Base-by-base conservation (phyloP, 2,329 filamentous ascomycete species). In the Sporothrix euskadiensis region DNA sequence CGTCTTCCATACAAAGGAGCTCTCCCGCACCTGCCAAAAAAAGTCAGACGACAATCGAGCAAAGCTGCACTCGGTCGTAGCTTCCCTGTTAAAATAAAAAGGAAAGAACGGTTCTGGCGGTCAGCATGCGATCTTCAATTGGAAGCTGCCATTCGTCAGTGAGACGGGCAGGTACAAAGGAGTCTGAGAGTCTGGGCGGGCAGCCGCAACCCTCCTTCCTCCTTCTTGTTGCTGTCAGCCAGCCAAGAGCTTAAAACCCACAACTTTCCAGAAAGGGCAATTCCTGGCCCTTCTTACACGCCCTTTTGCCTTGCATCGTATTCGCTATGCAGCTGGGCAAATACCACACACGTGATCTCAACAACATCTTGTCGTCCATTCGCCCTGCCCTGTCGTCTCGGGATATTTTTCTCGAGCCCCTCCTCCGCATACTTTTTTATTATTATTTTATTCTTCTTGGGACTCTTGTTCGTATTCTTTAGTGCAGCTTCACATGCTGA, bases 201-300 rank as follows among this genome's bases (percentile, higher is more conserved):
- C 57, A 19, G 9, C 7, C 35, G 3, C 35, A 22, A n/a, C 10
- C 19, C 19, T 41, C 61, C 61, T 30, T 44, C 35, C n/a, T 14
- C 12, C 2, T 10, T 26, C n/a, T 14, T 5, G 2, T 10, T 26
- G 52, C 14, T 44, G 10, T 16, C 61, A 47, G 39, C 61, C 61
- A 30, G 39, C 61, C 61, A 30, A 65, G 8, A 26, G 39, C 39
- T 61, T 44, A 44, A 65, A 16, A 44, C 30, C 12, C 41, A 61
- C 19, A 14, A 65, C 68, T 71, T 71, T 44, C 69, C 69, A n/a
- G 59, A 71, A 59, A 26, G 32, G 44, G 69, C 44, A 71, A 71
- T 49, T 59, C n/a, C 35, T 7, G 16, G 8, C 44, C 44, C 44
- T 19, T 44, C 69, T 61, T 71, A 59, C 66, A 69, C 66, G 49